Base-by-base conservation (phyloP, 208 protist species). In the Crithidia acanthocephali region DNA sequence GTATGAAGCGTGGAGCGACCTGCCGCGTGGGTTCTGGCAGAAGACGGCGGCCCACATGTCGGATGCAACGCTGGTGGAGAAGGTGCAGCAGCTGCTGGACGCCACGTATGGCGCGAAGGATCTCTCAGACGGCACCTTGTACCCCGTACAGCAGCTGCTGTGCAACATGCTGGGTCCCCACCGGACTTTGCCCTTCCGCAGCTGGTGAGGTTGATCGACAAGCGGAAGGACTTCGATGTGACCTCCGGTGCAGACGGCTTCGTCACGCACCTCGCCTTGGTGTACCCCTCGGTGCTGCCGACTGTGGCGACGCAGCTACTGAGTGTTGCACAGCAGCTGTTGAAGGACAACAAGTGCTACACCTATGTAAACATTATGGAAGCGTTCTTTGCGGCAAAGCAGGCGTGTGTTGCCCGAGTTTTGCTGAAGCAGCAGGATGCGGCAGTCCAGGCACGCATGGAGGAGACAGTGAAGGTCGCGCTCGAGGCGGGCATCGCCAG, bases 31-130 rank as follows among this genome's bases (percentile, higher is more conserved):
- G 13, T 68, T 73, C 51, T 84, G 79, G 79, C 20, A 27, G 3
- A 10, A 28, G 9, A 44, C 70, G 1, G 0, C 28, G 3, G 47
- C 28, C 1, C 32, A 56, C 20, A 20, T 71, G 8, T 15, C 72
- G 0, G 59, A 79, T 28, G 62, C 32, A 0, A 37, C 18, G 0
- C 23, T 76, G 30, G 22, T 33, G 32, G 42, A 27, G 13, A 35
- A 25, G 58, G 16, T 78, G 11, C 11, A 47, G 9, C 37, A 61
- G 48, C 62, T 84, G 20, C 16, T 78, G 0, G 22, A 75, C 13
- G 63, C 63, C 22, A 57, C 68, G 6, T 57, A 53, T 40, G 61
- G 18, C 25, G 79, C 79, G 11, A 73, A 68, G 37, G 79, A 84
- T 32, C 6, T 80, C 5, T 80, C 75, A 1, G 28, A 72, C 35